Evolutionary conservation across 345 rosid genomes (phyloP).

Genomic region (Gossypium rotundifolium): DNA sequence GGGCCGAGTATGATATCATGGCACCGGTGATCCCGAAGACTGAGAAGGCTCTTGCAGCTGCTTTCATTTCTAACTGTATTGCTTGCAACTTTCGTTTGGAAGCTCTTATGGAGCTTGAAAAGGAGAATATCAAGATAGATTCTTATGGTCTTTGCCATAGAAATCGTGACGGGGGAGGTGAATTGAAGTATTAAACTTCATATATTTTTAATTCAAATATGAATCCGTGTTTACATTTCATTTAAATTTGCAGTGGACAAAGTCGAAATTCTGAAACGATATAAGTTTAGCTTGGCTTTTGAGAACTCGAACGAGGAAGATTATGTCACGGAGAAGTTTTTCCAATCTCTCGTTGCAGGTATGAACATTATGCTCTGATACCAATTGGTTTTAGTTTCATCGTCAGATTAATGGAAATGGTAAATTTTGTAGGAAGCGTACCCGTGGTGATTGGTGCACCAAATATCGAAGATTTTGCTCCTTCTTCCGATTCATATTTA

Average conservation of each 20-base stretch:
- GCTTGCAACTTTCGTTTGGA: conserved; percentile 83
- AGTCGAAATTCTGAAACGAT: conserved; percentile 74
- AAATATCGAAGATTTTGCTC: conserved; percentile 83
- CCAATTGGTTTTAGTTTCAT: background rate
- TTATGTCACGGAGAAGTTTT: conserved; percentile 88
- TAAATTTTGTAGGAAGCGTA: conserved; percentile 49
- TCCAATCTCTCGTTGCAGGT: conserved; percentile 97
- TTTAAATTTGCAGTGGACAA: conserved; percentile 60
- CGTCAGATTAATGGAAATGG: conserved; percentile 3
- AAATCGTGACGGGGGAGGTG: conserved; percentile 71
- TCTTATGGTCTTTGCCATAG: conserved; percentile 90
- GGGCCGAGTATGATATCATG: conserved; percentile 98
- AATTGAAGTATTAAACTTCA: background rate
- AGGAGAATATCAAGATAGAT: conserved; percentile 52
- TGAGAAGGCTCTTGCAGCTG: conserved; percentile 84
- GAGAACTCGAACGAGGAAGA: conserved; percentile 99
- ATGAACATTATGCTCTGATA: conserved; percentile 2
- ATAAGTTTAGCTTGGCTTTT: conserved; percentile 92
- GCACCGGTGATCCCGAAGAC: conserved; percentile 80
- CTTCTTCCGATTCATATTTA: conserved; percentile 50
- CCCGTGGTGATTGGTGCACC: conserved; percentile 95
- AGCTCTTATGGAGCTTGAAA: conserved; percentile 70
- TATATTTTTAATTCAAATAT: background rate
- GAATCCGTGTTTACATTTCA: background rate
- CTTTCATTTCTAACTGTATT: conserved; percentile 91